Evolutionary conservation across 768 basidiomycete species (phyloP).

Genomic region (Lentinula sp.): DNA sequence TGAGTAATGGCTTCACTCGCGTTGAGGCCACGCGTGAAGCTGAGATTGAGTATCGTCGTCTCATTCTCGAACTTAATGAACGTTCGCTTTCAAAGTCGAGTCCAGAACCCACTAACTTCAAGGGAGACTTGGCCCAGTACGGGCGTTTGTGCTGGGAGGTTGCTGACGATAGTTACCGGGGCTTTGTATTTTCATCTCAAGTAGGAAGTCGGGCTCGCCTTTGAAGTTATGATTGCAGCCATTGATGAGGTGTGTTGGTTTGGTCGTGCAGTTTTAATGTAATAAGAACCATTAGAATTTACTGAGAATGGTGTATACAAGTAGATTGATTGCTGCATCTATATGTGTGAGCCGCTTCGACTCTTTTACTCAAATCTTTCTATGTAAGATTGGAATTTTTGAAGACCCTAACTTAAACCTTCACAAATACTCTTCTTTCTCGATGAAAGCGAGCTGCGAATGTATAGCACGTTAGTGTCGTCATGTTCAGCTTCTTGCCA

Average conservation of each 20-base stretch:
- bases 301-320: no score
- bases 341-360: no score
- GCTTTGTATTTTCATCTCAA: background rate
- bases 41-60: background rate
- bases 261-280: no score
- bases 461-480: background rate
- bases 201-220: background rate
- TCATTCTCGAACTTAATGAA: background rate
- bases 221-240: background rate
- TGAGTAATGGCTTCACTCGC: background rate
- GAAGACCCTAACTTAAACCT: background rate
- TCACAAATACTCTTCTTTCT: background rate
- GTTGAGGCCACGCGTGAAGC: conserved; percentile 3
- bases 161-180: conserved; percentile 9
- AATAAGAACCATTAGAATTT: no score
- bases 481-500: background rate
- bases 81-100: background rate
- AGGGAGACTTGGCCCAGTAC: conserved; percentile 16
- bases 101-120: conserved; percentile 13
- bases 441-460: background rate
- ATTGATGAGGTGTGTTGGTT: no score
- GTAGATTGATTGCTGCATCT: no score
- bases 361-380: no score
- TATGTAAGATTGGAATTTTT: background rate
- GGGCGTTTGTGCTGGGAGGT: conserved; percentile 9